These are phyloP conservation scores for Lentinus tigrinus DNA, from an alignment of 768 basidiomycete species.

Conservation along the genomic window DNA sequence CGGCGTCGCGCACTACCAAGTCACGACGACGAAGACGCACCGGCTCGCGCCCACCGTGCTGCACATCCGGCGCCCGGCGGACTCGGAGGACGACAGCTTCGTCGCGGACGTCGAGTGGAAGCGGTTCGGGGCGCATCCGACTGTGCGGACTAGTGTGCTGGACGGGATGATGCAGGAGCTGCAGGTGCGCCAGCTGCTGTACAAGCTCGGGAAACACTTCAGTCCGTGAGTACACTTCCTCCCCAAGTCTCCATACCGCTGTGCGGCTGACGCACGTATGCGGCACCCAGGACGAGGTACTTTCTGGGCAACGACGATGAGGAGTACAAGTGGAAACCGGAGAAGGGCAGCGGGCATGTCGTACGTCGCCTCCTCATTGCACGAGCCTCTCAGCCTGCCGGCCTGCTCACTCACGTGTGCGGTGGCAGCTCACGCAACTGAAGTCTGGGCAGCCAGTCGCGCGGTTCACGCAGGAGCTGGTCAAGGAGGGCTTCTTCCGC, in stretches of 20 bases:
- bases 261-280: not conserved
- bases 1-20: slow-evolving; percentile 49
- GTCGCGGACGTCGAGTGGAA: slow-evolving; percentile 54
- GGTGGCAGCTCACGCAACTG: slow-evolving; percentile 37
- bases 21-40: slow-evolving; percentile 38
- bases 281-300: slow-evolving; percentile 40
- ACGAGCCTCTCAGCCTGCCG: too few species aligned
- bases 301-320: slow-evolving; percentile 49
- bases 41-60: slow-evolving; percentile 35
- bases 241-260: not conserved
- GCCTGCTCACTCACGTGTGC: not conserved
- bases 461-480: slow-evolving; percentile 34
- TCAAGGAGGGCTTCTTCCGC: slow-evolving; percentile 45
- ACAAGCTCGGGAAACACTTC: slow-evolving; percentile 37
- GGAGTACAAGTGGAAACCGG: slow-evolving; percentile 50
- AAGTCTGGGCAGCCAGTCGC: slow-evolving; percentile 43
- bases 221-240: slow-evolving; percentile 36
- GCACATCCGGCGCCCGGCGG: slow-evolving; percentile 40
- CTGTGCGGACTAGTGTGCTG: slow-evolving; percentile 40
- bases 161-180: slow-evolving; percentile 29
- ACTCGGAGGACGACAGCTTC: slow-evolving; percentile 36
- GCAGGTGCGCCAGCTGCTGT: slow-evolving; percentile 40
- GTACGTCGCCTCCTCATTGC: slow-evolving; percentile 34
- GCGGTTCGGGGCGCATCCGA: slow-evolving; percentile 37
- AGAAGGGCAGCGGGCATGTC: slow-evolving; percentile 38